Base-by-base conservation (phyloP, 2,329 filamentous ascomycete species). In the Thielaviopsis euricoi region DNA sequence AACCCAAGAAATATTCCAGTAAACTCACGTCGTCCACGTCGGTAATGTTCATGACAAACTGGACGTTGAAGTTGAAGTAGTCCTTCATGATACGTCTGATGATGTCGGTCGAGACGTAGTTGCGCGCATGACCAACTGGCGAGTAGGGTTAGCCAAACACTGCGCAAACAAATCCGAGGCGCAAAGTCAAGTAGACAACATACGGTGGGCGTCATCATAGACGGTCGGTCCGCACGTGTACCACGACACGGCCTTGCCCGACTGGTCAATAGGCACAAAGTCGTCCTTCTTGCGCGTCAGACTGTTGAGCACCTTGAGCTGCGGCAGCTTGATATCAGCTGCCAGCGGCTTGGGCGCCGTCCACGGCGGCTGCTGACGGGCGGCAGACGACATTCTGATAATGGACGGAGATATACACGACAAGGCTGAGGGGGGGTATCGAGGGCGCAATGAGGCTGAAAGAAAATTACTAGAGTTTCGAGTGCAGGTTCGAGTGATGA, bases 11-110 rank as follows among this genome's bases (percentile, higher is more conserved):
- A 10, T 6, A 33, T 33, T 10, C 40, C 60, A 40, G n/a, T 54
- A 33, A 56, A 43, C 56, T 46, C 66, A 62, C 65, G 82, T 87
- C 83, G 64, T 89, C 86, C 46, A 91, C 79, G 65, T 91, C 89
- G 26, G 89, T 95, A 62, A 93, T 89, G 71, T 95, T 95, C 85
- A 94, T 93, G 63, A 95, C 87, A 71, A 94, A 95, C 61, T 83
- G 81, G 63, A 95, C 81, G 49, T 89, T 74, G 69, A 86, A 93
- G 61, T 82, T 81, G 68, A 95, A 94, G 71, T 93, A 91, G 69
- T 91, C 82, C 66, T 79, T 76, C 70, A 95, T 72, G 64, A 95
- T 87, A 65, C 89, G 82, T 61, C 89, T 80, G 64, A 95, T 83
- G 62, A 95, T 89, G 69, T 95, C 89, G 52, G 87, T 91, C 54